Conservation (phyloP, 176 grass and related monocot species). For the Typha latifolia region DNA sequence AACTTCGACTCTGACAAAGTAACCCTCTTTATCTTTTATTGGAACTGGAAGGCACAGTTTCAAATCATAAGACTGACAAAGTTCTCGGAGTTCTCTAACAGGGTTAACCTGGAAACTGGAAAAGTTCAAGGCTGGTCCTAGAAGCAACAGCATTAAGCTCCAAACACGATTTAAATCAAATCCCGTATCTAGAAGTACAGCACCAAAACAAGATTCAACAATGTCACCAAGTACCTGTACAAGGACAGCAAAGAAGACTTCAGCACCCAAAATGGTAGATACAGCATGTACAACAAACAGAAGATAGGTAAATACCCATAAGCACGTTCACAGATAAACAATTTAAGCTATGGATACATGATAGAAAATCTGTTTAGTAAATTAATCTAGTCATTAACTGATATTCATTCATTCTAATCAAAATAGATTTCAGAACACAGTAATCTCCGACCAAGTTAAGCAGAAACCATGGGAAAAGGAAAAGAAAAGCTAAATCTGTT, state of each 20-base stretch:
- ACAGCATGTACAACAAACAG: neutral
- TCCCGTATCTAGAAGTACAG: constrained; percentile 75
- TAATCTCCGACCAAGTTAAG: too few relatives aligned
- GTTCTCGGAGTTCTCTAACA: constrained; percentile 72
- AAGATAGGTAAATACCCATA: too few relatives aligned
- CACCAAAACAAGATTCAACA: constrained; percentile 91
- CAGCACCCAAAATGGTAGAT: neutral
- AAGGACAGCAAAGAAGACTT: constrained; percentile 17
- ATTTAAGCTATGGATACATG: too few relatives aligned
- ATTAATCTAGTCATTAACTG: too few relatives aligned
- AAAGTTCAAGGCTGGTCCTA: constrained; percentile 55
- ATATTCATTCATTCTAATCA: too few relatives aligned
- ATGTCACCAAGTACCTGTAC: constrained; percentile 89
- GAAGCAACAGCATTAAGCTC: constrained; percentile 67
- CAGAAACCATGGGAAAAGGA: too few relatives aligned
- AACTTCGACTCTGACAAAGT: constrained; percentile 70
- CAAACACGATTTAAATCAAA: constrained; percentile 66
- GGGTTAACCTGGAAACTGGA: constrained; percentile 59
- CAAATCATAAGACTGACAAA: constrained; percentile 59
- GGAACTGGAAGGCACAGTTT: constrained; percentile 54
- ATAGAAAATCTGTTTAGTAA: too few relatives aligned
- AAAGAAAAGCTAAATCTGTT: too few relatives aligned
- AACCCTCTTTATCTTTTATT: constrained; percentile 19
- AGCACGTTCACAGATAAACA: too few relatives aligned
- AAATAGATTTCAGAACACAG: too few relatives aligned